A percentile compares a stretch with the other conserved stretches of the same genome.
Conservation (phyloP, 1,284 basidiomycete genomes). For the Ustilago xerochloae region DNA sequence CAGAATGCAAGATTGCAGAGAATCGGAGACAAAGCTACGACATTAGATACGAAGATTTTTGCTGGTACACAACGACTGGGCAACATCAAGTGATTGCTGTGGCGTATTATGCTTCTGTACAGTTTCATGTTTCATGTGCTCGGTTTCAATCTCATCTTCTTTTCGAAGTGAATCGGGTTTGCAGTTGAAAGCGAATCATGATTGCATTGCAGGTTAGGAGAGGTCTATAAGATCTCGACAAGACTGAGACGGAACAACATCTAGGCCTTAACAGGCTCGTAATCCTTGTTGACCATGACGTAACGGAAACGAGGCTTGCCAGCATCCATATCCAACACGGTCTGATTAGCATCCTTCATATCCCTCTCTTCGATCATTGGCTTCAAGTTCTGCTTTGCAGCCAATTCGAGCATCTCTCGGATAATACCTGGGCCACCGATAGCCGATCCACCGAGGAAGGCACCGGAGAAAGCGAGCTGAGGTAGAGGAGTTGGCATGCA, state of each 20-base stretch:
- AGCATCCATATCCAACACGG: constrained; percentile 52
- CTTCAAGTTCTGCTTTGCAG: constrained; percentile 53
- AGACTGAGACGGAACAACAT: too few species aligned
- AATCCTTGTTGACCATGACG: constrained; percentile 70
- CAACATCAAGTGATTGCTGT: constrained; percentile 48
- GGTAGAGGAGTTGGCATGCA: constrained; percentile 59
- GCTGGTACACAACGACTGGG: constrained; percentile 63
- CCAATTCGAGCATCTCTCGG: constrained; percentile 62
- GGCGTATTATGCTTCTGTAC: background rate
- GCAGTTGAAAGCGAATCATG: too few species aligned
- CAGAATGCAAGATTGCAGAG: constrained; percentile 63
- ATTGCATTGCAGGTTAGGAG: too few species aligned
- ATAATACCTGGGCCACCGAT: constrained; percentile 67
- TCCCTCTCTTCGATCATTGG: constrained; percentile 56
- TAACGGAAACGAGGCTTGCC: constrained; percentile 69
- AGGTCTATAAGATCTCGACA: too few species aligned
- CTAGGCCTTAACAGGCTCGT: constrained; percentile 40
- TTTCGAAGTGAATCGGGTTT: too few species aligned
- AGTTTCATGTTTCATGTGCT: background rate
- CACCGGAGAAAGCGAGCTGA: constrained; percentile 36
- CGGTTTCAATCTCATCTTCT: too few species aligned
- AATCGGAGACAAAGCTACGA: constrained; percentile 63
- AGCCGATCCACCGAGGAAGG: constrained; percentile 57
- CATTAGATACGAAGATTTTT: constrained; percentile 64
- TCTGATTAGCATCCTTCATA: constrained; percentile 58